Base-by-base conservation (phyloP, 208 protist genomes). In the Acanthamoeba divionensis region DNA sequence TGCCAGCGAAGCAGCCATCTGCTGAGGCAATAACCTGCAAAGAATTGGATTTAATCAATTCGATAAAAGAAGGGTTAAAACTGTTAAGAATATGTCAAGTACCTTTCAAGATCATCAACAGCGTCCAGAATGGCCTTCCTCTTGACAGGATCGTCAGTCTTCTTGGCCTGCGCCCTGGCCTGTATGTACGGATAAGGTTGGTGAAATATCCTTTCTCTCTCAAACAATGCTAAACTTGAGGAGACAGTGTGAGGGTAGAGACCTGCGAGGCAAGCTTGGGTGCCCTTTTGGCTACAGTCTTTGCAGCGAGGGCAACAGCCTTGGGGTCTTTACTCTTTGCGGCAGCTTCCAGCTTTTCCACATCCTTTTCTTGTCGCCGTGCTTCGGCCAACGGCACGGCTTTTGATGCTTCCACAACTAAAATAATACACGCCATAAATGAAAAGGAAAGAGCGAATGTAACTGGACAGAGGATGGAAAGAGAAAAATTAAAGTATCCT, bases 221-320 rank as follows among this genome's bases (percentile, higher is more conserved):
- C n/a, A n/a, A 60, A n/a, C 52, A 60, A n/a, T n/a, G n/a, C 18
- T n/a, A 60, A n/a, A 60, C 52, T 60, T 60, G 52, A 18, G 18
- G 52, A n/a, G n/a, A n/a, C 52, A 60, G 52, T n/a, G 52, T 60
- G 52, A 60, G 52, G 52, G n/a, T 24, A n/a, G 52, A 60, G 0
- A 41, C 73, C 77, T 86, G 77, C 45, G 41, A 41, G 45, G 69
- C 69, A 18, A 86, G 77, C 77, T 86, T 86, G 18, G 77, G 52
- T 0, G 54, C 77, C 13, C 47, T 33, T 3, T 44, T 33, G 18
- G 54, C 54, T 33, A 86, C 36, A 13, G 47, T 54, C 4, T 38
- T 48, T 10, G 77, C 77, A n/a, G 77, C 38, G 36, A 55, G 54
- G n/a, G 77, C 54, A 36, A 86, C 48, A 36, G 50, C 77, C 52